These are phyloP conservation scores for Pisolithus orientalis DNA, from an alignment of 768 basidiomycete genomes.

Conservation along the genomic window DNA sequence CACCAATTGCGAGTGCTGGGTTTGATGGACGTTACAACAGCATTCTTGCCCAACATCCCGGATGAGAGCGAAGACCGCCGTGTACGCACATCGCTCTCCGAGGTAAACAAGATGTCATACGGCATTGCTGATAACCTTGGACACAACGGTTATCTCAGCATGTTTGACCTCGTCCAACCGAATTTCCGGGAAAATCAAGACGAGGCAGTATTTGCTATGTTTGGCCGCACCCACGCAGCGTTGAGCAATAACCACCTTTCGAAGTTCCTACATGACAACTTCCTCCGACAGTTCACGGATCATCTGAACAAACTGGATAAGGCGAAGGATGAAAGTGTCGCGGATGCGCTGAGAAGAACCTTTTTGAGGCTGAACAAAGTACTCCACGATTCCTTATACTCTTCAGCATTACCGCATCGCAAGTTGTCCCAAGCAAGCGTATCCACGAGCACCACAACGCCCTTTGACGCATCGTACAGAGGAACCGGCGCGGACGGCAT, in stretches of 20 bases:
- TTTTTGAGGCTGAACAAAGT: constrained; percentile 85
- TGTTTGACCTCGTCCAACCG: constrained; percentile 89
- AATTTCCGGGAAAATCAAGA: constrained; percentile 71
- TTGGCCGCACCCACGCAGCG: constrained; percentile 64
- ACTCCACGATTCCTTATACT: constrained; percentile 62
- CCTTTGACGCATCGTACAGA: constrained; percentile 44
- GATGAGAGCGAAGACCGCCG: constrained; percentile 86
- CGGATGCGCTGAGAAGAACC: constrained; percentile 78
- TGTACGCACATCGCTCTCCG: constrained; percentile 84
- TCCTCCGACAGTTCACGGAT: constrained; percentile 52
- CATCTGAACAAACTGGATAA: constrained; percentile 45
- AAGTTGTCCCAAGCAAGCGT: constrained; percentile 69
- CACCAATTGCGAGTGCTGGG: constrained; percentile 82
- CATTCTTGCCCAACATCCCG: constrained; percentile 58
- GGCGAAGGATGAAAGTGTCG: constrained; percentile 44
- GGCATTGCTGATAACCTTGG: constrained; percentile 94
- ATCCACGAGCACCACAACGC: constrained; percentile 28
- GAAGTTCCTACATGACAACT: constrained; percentile 81
- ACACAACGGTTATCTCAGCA: constrained; percentile 67
- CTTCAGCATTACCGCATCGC: constrained; percentile 36
- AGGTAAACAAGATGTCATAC: constrained; percentile 89
- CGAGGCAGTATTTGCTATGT: constrained; percentile 95
- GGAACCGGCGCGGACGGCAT: constrained; percentile 78
- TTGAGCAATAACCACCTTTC: constrained; percentile 63
- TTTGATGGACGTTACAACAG: constrained; percentile 91